Percentiles rank a stretch among this genome's conserved stretches.
Conservation (phyloP, 345 rosid species). For the Clausena lansium region DNA sequence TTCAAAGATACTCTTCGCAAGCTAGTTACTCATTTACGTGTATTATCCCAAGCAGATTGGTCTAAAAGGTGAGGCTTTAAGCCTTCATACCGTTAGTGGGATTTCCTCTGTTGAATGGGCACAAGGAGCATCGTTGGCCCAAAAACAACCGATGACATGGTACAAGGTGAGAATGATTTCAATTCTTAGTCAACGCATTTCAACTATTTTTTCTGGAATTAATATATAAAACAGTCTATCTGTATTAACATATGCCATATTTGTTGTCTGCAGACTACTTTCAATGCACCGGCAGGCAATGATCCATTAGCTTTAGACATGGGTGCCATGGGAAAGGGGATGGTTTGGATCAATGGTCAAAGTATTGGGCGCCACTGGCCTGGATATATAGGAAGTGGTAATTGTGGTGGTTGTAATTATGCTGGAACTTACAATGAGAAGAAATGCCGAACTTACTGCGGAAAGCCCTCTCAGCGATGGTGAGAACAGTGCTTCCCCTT, state of each 20-base stretch:
- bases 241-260: background rate
- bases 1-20: background rate
- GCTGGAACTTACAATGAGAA: constrained; percentile 47
- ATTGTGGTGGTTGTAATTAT: constrained; percentile 70
- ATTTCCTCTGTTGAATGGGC: constrained; percentile 82
- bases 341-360: constrained; percentile 82
- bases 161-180: constrained; percentile 54
- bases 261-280: constrained; percentile 48
- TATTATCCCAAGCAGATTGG: constrained; percentile 48
- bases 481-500: constrained; percentile 20
- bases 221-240: background rate
- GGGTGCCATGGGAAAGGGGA: constrained; percentile 81
- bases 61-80: constrained; percentile 66
- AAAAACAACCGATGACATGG: constrained; percentile 80
- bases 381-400: constrained; percentile 60
- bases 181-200: background rate
- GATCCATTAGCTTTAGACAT: constrained; percentile 86
- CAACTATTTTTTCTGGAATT: background rate
- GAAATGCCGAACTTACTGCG: constrained; percentile 66
- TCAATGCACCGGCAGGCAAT: constrained; percentile 57
- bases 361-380: constrained; percentile 94
- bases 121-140: constrained; percentile 52
- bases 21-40: constrained; percentile 1
- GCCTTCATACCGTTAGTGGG: constrained; percentile 60
- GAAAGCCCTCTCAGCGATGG: constrained; percentile 86